Conservation (phyloP, 257 asterid genomes). For the Solanum lycopersicoides region DNA sequence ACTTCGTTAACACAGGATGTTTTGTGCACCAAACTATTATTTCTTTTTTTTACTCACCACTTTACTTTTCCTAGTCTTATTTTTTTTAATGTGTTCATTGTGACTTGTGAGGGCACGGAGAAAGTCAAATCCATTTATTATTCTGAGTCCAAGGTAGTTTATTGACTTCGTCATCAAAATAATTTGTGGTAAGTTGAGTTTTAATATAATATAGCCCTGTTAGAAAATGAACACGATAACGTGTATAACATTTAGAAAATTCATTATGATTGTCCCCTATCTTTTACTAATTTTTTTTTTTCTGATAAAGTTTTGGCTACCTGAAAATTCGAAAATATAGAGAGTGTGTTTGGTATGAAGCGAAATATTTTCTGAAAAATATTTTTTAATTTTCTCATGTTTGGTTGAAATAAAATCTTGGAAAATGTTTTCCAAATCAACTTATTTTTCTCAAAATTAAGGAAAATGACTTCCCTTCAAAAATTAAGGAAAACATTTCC, state of each 20-base stretch:
- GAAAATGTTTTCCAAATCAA: too few species aligned
- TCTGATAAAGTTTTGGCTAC: not conserved
- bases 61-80: not conserved
- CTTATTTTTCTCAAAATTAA: too few species aligned
- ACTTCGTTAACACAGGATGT: rapidly evolving
- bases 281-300: not conserved
- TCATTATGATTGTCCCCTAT: not conserved
- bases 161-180: not conserved
- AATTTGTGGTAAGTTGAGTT: not conserved
- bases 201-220: not conserved
- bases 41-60: not conserved
- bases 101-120: not conserved
- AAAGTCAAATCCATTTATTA: not conserved
- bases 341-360: too few species aligned
- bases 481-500: too few species aligned
- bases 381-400: too few species aligned
- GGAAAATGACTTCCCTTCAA: too few species aligned
- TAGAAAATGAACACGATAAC: not conserved
- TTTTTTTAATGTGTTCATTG: not conserved
- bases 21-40: not conserved
- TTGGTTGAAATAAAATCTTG: too few species aligned
- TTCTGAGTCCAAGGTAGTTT: not conserved
- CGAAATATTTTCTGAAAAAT: too few species aligned
- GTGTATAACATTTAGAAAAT: not conserved
- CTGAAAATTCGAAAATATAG: not conserved